Conservation (phyloP, 108 stramenopile genomes). For the Nitzschia palea region DNA sequence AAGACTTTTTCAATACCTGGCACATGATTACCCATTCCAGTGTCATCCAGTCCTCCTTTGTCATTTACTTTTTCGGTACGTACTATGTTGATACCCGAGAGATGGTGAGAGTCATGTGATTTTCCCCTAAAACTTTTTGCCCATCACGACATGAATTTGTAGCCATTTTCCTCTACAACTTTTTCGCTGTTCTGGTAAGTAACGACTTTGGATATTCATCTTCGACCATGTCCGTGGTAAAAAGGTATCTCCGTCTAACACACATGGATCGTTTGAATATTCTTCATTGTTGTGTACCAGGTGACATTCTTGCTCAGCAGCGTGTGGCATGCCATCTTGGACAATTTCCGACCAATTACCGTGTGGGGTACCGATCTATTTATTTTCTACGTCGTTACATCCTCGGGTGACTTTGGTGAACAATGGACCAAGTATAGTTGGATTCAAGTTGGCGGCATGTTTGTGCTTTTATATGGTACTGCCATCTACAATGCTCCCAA, state of each 20-base stretch:
- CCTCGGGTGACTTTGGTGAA: slow-evolving; percentile 75
- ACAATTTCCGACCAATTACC: slow-evolving; percentile 95
- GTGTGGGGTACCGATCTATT: slow-evolving; percentile 88
- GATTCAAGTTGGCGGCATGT: slow-evolving; percentile 88
- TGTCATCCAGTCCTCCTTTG: slow-evolving; percentile 63
- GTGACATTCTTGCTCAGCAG: slow-evolving; percentile 88
- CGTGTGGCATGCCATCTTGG: slow-evolving; percentile 97
- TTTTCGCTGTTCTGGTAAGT: slow-evolving; percentile 85
- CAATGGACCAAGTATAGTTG: slow-evolving; percentile 83
- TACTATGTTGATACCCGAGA: neutral
- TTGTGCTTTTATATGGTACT: slow-evolving; percentile 92
- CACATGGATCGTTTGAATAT: no score
- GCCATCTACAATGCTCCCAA: slow-evolving; percentile 94
- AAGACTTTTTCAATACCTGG: slow-evolving; percentile 84
- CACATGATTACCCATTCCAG: slow-evolving; percentile 66
- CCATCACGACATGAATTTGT: neutral
- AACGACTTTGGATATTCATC: neutral
- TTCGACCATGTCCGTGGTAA: neutral
- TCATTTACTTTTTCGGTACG: slow-evolving; percentile 68
- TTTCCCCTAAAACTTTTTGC: neutral
- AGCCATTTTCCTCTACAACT: slow-evolving; percentile 92
- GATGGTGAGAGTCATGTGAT: no score
- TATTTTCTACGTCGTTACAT: slow-evolving; percentile 83
- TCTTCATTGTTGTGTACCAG: no score
- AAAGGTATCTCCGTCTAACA: no score